Percentiles rank a stretch among this genome's conserved stretches.
These are phyloP conservation scores for Crucihimalaya himalaica DNA, from an alignment of 345 rosid species.

Conservation along the genomic window DNA sequence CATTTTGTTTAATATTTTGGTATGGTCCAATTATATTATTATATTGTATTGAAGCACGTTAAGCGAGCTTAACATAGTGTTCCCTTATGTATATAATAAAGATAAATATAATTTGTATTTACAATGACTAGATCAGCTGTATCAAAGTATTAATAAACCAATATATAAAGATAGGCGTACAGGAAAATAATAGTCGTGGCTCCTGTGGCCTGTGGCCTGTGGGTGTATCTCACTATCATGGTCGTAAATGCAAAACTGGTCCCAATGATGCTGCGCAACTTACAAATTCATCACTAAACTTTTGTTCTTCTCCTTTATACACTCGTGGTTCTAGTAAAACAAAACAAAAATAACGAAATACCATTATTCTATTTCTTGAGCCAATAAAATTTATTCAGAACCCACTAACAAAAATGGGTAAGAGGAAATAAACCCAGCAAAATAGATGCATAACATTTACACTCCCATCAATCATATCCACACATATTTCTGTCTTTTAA, in stretches of 20 bases:
- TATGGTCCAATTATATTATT: neutral
- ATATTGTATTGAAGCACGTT: constrained; percentile 1
- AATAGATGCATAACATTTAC: neutral
- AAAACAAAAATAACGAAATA: too few relatives aligned
- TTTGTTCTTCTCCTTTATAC: constrained; percentile 7
- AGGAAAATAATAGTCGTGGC: neutral
- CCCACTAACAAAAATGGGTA: neutral
- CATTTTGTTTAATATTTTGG: neutral
- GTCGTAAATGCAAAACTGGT: constrained; percentile 26
- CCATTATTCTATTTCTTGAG: constrained; percentile 1
- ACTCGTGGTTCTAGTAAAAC: constrained; percentile 1
- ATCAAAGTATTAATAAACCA: neutral
- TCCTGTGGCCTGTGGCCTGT: too few relatives aligned
- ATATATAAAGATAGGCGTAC: neutral
- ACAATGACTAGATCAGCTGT: constrained; percentile 14
- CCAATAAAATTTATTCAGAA: neutral
- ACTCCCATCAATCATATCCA: neutral
- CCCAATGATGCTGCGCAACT: constrained; percentile 21
- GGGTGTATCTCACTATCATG: neutral
- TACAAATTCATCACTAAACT: constrained; percentile 1
- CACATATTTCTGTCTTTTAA: neutral
- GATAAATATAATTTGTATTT: neutral
- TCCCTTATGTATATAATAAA: neutral
- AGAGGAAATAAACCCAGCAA: neutral
- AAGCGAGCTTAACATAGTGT: neutral